Base-by-base conservation (phyloP, 164 flowering plant genomes). In the Berberis vulgaris region DNA sequence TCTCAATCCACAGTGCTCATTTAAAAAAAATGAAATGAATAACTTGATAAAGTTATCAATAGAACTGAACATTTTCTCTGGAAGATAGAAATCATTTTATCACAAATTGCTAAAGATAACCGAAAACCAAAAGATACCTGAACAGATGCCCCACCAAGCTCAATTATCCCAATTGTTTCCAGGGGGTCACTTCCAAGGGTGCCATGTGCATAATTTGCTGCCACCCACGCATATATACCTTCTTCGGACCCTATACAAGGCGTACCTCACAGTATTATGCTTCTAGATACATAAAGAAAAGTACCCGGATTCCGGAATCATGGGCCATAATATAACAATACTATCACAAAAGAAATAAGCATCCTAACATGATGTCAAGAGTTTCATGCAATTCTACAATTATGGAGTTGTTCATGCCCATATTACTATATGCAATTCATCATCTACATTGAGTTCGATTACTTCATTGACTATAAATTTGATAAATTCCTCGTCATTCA, bases 71-170 rank as follows among this genome's bases (percentile, higher is more conserved):
- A 26, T 26, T 26, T 26, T 26, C 26, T 11, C 50, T 47, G 50
- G 50, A 47, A 47, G 50, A 47, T 47, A 47, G 50, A 47, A 47
- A 47, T 47, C 13, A 54, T 13, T 7, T 26, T 26, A 26, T 26
- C 26, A 26, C 26, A 26, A 26, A 26, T 26, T 26, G 26, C 26
- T 26, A 26, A 54, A 5, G 5, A 54, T 1, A 54, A 26, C 39
- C 38, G 1, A 60, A 67, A 66, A 50, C 7, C 59, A 67, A 68
- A 60, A 13, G 26, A 62, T 68, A 94, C 99, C 99, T 94, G 99
- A 73, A 91, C 96, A 71, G 99, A 94, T 63, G 99, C 99, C 68
- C 99, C 99, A 68, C 97, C 99, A 78, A 94, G 97, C 71, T 94
- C 99, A 77, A 94, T 81, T 67, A 94, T 89, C 45, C 99, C 99